These are phyloP conservation scores for Suillus hirtellus DNA, from an alignment of 768 basidiomycete species.

Conservation along the genomic window DNA sequence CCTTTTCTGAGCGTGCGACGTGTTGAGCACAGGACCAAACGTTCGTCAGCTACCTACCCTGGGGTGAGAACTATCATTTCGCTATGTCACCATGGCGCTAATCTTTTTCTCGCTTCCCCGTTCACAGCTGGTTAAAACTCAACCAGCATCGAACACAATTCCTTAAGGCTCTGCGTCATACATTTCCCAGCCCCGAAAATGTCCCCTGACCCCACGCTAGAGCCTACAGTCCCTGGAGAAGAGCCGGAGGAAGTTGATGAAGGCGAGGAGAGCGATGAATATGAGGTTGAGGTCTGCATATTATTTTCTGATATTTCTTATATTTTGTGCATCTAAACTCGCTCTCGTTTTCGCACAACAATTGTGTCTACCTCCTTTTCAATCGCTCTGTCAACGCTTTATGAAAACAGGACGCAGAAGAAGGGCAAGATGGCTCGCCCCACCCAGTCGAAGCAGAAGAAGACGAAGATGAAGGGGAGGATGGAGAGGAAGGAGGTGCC, in stretches of 20 bases:
- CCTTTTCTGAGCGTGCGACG: constrained; percentile 12
- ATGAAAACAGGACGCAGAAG: constrained; percentile 22
- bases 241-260: constrained; percentile 15
- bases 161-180: constrained; percentile 8
- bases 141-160: constrained; percentile 10
- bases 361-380: background rate
- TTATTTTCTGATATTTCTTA: constrained; percentile 3
- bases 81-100: constrained; percentile 16
- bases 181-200: constrained; percentile 14
- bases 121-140: constrained; percentile 10
- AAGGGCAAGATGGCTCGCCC: constrained; percentile 6
- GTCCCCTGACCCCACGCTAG: constrained; percentile 22
- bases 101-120: constrained; percentile 15
- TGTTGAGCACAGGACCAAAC: constrained; percentile 12
- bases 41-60: constrained; percentile 8
- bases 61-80: constrained; percentile 10
- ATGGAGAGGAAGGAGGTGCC: constrained; percentile 5
- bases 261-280: constrained; percentile 31
- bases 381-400: background rate
- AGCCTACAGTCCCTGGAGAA: constrained; percentile 16
- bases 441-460: constrained; percentile 1
- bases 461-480: constrained; percentile 25
- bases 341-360: background rate
- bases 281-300: constrained; percentile 25
- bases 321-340: constrained; percentile 1